Evolutionary conservation across 352 stramenopile species (phyloP), one percentile per base, ranked within the genome.

Genomic region (Globisporangium lucens): DNA sequence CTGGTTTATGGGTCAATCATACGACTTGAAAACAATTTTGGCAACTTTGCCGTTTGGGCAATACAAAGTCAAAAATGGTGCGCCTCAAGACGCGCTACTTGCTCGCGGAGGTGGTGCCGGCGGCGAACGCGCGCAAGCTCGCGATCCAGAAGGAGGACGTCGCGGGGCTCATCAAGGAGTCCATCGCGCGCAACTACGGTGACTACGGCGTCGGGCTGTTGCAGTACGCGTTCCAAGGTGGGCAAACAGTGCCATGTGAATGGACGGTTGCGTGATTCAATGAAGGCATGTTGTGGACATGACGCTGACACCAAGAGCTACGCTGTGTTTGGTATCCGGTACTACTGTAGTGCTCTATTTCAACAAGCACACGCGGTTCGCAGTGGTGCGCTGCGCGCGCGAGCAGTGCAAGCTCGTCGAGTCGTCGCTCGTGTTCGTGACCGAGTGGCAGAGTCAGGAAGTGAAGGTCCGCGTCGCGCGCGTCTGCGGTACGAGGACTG

Each of bases 181-280:
- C 83, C 5, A 84, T 91, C 62, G 74, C 69, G 70, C 77, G 78
- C 59, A 88, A 75, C 67, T 90, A 91, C 63, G 85, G 85, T 24
- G 85, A 93, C 66, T 86, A 86, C 46, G 83, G 82, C 46, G 78
- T 80, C 12, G 83, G 85, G 8, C 68, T 89, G 65, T 70, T 84
- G 27, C 83, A 91, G 69, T 91, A 89, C 73, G 78, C 85, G n/a
- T 91, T 91, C 66, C 83, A 93, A 86, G 85, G 83, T 90, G 56
- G 17, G 68, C 41, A 47, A n/a, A 20, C 30, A 33, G 30, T 33
- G 3, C 30, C n/a, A n/a, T 0, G 13, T 41, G 61, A 24, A 56
- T 52, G 30, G 7, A 12, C 17, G 59, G 29, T 10, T 49, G 41
- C 2, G 12, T 43, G 24, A 24, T 24, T 24, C 24, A 24, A 24